Conservation (phyloP, 768 basidiomycete species). For the Neoboletus subvelutipes region DNA sequence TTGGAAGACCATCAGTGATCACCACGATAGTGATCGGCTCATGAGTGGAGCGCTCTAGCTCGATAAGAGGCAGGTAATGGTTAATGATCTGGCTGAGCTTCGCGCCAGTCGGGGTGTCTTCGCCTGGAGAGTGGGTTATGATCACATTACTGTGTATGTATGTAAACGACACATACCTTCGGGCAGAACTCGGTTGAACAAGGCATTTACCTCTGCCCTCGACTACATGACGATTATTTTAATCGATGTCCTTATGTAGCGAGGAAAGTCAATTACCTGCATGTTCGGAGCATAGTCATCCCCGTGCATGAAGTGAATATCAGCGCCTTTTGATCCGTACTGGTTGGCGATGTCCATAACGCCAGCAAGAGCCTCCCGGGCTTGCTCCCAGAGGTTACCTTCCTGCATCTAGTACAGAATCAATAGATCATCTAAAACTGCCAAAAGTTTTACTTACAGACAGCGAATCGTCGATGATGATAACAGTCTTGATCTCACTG, state of each 20-base stretch:
- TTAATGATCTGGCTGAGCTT: constrained; percentile 38
- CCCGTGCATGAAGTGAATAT: constrained; percentile 44
- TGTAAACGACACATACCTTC: constrained; percentile 15
- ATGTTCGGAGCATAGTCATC: constrained; percentile 30
- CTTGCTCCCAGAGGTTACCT: constrained; percentile 37
- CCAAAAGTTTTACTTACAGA: constrained; percentile 25
- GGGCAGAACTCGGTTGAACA: constrained; percentile 30
- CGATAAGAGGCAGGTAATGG: constrained; percentile 36
- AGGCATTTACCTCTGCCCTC: constrained; percentile 18
- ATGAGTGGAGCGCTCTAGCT: constrained; percentile 25
- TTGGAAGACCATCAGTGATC: constrained; percentile 42
- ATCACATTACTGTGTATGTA: not conserved
- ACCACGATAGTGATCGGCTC: constrained; percentile 38
- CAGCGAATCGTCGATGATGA: constrained; percentile 42
- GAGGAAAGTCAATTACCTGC: constrained; percentile 11
- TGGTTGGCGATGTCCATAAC: constrained; percentile 37
- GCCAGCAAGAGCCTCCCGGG: constrained; percentile 43
- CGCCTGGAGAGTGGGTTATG: constrained; percentile 13
- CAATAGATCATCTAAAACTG: not conserved
- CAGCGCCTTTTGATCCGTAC: constrained; percentile 40
- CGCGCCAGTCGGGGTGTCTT: constrained; percentile 40
- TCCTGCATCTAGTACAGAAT: constrained; percentile 36
- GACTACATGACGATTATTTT: constrained; percentile 13
- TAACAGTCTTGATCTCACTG: constrained; percentile 42
- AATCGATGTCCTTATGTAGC: not conserved